Evolutionary conservation across 1,284 basidiomycete genomes (phyloP), one percentile per base, ranked within the genome.

Genomic region (Ganoderma sinense): DNA sequence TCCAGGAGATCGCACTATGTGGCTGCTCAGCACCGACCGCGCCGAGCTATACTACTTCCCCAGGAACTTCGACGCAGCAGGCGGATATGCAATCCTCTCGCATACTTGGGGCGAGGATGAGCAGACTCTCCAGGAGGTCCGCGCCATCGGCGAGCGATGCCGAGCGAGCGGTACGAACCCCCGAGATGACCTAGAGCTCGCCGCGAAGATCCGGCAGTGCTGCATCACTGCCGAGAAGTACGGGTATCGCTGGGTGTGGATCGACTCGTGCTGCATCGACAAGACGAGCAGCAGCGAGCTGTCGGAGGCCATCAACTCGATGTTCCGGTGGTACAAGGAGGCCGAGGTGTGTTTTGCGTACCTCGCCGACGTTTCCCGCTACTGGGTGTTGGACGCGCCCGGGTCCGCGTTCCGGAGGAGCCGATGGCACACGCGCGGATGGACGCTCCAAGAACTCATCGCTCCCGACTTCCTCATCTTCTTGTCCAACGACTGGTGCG

Each of bases 261-360:
- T 53, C 23, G 51, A 53, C 26, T 53, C 51, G 2, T 53, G 51
- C 51, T 53, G 51, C 26, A 53, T 53, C 51, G 26, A 53, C 23
- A 53, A 53, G 51, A 29, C 23, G 26, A 53, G 51, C 51, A 53
- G 51, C 51, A 53, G 51, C 51, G 51, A 53, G 23, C 51, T 53
- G 11, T 53, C 51, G 11, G 51, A 53, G 51, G 51, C 51, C 11
- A 53, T 53, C 51, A 53, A 53, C 51, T 53, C 51, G 6, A 53
- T 53, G 51, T 53, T n/a, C 51, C 51, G 26, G 26, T 53, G 51
- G 51, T 53, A 53, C 26, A 13, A 4, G 3, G 23, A 53, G 11
- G 23, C 51, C 23, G 51, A 53, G 51, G 26, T 53, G 11, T 53
- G 51, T 23, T 53, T 13, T 23, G 51, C 51, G 1, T 53, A 53